Conservation (phyloP, 768 basidiomycete species). For the Russula abietina region DNA sequence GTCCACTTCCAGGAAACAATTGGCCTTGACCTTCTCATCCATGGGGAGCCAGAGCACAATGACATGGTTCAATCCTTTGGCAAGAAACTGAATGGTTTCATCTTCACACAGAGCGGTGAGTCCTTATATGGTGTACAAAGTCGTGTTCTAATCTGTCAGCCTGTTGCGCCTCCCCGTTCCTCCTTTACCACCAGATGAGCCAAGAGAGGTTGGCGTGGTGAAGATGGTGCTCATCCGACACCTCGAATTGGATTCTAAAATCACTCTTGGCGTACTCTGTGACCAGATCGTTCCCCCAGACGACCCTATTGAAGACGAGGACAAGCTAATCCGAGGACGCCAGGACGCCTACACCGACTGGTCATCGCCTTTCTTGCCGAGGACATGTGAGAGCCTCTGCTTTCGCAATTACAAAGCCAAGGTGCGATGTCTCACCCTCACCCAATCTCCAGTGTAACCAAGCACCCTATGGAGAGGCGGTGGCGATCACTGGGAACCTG, state of each 20-base stretch:
- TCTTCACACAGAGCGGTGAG: conserved; percentile 70
- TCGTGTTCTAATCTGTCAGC: background rate
- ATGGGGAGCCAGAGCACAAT: too few species aligned
- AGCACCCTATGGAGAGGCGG: too few species aligned
- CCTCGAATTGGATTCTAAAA: conserved; percentile 54
- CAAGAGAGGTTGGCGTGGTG: conserved; percentile 56
- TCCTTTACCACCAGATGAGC: conserved; percentile 50
- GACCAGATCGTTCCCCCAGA: conserved; percentile 56
- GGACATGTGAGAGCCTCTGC: conserved; percentile 44
- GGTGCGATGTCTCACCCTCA: too few species aligned
- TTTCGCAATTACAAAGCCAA: conserved; percentile 40
- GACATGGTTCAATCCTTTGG: too few species aligned
- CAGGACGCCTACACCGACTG: conserved; percentile 49
- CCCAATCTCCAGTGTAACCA: too few species aligned
- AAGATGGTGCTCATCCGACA: conserved; percentile 55
- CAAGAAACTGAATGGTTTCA: too few species aligned
- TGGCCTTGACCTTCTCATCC: too few species aligned
- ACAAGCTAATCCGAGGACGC: conserved; percentile 49
- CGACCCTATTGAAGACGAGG: conserved; percentile 51
- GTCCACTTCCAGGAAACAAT: too few species aligned
- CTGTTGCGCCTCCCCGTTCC: background rate
- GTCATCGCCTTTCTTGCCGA: conserved; percentile 55
- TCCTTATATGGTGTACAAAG: background rate
- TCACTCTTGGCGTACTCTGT: conserved; percentile 60
- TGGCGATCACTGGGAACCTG: too few species aligned